These are phyloP conservation scores for Globisporangium alternatum DNA, from an alignment of 352 stramenopile genomes.

Conservation along the genomic window DNA sequence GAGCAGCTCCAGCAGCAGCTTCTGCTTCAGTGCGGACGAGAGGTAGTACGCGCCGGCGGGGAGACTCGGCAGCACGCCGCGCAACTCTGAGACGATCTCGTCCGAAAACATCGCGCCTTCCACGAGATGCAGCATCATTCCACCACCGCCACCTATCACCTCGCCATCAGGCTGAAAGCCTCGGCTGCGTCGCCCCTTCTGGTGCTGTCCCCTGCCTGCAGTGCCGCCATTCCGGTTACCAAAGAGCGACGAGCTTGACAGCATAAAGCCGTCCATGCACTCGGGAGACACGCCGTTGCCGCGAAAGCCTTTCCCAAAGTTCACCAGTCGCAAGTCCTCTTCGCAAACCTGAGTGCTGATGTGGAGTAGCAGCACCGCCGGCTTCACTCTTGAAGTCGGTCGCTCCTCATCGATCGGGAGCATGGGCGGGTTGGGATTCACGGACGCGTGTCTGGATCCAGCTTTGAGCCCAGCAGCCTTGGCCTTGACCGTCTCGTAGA, in stretches of 20 bases:
- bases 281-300: constrained; percentile 27
- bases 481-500: constrained; percentile 35
- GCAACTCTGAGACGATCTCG: constrained; percentile 45
- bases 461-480: not conserved
- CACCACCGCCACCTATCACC: not conserved
- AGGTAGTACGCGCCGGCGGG: constrained; percentile 50
- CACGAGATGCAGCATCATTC: constrained; percentile 29
- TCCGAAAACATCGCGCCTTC: constrained; percentile 40
- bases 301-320: constrained; percentile 24
- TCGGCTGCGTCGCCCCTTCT: not conserved
- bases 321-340: constrained; percentile 29
- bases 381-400: not conserved
- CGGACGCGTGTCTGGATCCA: not conserved
- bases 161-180: not conserved
- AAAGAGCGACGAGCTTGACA: constrained; percentile 27
- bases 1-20: constrained; percentile 50
- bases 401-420: not conserved
- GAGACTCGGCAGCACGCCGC: constrained; percentile 40
- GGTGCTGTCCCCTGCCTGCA: not conserved
- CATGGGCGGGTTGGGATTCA: constrained; percentile 5
- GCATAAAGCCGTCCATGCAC: constrained; percentile 41
- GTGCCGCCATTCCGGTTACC: constrained; percentile 6
- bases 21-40: constrained; percentile 34
- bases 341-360: constrained; percentile 40
- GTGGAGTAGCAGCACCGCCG: constrained; percentile 26